Conservation (phyloP, 2,329 filamentous ascomycete species). For the Fusarium sp. region DNA sequence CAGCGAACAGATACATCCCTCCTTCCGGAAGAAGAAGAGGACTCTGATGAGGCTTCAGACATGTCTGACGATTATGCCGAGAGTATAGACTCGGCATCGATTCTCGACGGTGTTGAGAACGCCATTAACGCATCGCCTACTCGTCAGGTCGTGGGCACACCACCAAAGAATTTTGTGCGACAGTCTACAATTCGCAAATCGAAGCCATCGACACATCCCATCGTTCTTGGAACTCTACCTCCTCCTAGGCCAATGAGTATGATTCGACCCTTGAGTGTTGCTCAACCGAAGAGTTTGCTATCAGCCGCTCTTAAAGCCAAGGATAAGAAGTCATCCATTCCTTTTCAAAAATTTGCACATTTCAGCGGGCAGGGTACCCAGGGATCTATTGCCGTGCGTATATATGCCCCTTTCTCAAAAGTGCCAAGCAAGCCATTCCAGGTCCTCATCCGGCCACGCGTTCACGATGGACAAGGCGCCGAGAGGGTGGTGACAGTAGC, state of each 20-base stretch:
- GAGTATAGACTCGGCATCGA: constrained; percentile 76
- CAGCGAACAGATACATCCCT: constrained; percentile 61
- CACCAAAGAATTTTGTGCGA: constrained; percentile 68
- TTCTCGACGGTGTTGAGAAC: constrained; percentile 73
- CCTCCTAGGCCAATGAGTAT: constrained; percentile 75
- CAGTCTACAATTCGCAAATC: constrained; percentile 73
- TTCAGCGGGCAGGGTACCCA: constrained; percentile 82
- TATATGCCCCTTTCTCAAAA: constrained; percentile 79
- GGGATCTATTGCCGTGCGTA: constrained; percentile 78
- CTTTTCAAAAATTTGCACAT: constrained; percentile 80
- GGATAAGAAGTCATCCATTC: constrained; percentile 73
- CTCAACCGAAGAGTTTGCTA: constrained; percentile 76
- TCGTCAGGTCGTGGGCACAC: constrained; percentile 70
- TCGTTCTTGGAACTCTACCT: constrained; percentile 73
- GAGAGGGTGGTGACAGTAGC: constrained; percentile 76
- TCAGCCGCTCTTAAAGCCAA: constrained; percentile 79
- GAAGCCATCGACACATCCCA: constrained; percentile 64
- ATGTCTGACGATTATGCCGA: constrained; percentile 73
- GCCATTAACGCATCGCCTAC: constrained; percentile 66
- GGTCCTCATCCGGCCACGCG: constrained; percentile 75
- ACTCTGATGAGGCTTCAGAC: constrained; percentile 71
- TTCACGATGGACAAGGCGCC: constrained; percentile 72
- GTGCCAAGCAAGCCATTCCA: constrained; percentile 74
- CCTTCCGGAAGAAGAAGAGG: constrained; percentile 68
- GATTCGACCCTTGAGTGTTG: constrained; percentile 72